These are phyloP conservation scores for Sporothrix schenckii DNA, from an alignment of 2,329 filamentous ascomycete species.

Conservation along the genomic window DNA sequence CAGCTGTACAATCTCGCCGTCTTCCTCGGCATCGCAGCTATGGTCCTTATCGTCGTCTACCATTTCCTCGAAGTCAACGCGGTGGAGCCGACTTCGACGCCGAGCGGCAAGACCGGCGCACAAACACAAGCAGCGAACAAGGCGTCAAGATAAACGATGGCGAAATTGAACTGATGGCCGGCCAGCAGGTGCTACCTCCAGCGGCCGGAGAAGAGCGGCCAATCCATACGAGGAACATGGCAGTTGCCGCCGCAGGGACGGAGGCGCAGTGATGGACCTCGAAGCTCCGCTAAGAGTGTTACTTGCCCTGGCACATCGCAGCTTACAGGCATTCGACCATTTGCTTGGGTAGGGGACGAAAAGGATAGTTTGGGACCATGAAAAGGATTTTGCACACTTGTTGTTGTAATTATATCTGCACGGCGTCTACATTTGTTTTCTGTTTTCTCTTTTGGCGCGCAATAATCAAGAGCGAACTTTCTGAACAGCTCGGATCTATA, in stretches of 20 bases:
- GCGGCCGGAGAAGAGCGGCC: not conserved
- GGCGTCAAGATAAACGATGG: slow-evolving; percentile 13
- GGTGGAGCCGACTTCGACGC: slow-evolving; percentile 43
- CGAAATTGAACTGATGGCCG: not conserved
- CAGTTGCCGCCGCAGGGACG: not conserved
- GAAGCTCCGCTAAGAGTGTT: not conserved
- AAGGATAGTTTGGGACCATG: no score
- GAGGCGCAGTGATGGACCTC: not conserved
- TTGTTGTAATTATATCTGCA: slow-evolving; percentile 12
- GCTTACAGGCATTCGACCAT: not conserved
- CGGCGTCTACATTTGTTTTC: not conserved
- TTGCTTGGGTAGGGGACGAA: not conserved
- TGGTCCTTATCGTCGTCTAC: slow-evolving; percentile 92
- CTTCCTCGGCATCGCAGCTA: slow-evolving; percentile 84
- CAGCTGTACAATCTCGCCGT: slow-evolving; percentile 90
- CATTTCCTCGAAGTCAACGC: slow-evolving; percentile 96
- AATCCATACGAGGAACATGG: not conserved
- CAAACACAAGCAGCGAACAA: slow-evolving; percentile 31
- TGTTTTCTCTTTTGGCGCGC: not conserved
- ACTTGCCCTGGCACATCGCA: not conserved
- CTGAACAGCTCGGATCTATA: not conserved
- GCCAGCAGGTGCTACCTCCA: not conserved
- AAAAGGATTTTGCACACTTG: not conserved
- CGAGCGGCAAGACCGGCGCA: slow-evolving; percentile 8
- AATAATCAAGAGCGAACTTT: not conserved